Evolutionary conservation across 208 protist species (phyloP).

Genomic region (Trypanosoma cruzi): DNA sequence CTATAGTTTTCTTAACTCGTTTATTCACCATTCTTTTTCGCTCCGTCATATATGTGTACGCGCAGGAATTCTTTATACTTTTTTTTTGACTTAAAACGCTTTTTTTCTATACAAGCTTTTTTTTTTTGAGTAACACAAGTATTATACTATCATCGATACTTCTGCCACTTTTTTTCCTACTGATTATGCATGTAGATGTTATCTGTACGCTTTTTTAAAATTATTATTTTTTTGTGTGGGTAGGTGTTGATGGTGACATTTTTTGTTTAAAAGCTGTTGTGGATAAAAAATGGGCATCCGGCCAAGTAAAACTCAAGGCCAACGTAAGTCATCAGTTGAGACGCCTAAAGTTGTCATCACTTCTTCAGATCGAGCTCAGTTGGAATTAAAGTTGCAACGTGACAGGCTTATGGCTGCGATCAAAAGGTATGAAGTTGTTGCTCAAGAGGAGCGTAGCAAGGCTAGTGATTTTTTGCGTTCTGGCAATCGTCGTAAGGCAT

Average conservation of each 20-base stretch:
- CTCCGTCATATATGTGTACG: too few species aligned
- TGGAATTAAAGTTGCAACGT: conserved; percentile 86
- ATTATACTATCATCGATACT: too few species aligned
- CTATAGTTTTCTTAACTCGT: too few species aligned
- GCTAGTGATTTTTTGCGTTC: conserved; percentile 61
- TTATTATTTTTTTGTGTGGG: conserved; percentile 6
- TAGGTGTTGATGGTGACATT: background rate
- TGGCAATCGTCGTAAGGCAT: conserved; percentile 72
- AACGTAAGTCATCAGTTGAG: background rate
- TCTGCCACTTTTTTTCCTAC: too few species aligned
- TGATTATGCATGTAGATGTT: too few species aligned
- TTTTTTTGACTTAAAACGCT: too few species aligned
- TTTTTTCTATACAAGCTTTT: too few species aligned
- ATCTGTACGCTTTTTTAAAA: too few species aligned
- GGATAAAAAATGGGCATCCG: conserved; percentile 12
- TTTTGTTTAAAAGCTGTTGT: background rate
- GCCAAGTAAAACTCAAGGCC: conserved; percentile 2
- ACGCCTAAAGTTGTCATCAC: conserved; percentile 41
- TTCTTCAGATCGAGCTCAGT: conserved; percentile 57
- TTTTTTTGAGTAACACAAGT: too few species aligned
- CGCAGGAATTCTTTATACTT: too few species aligned
- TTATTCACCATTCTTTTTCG: too few species aligned
- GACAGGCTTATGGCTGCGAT: conserved; percentile 73
- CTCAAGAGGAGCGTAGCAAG: conserved; percentile 50
- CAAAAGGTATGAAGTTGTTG: conserved; percentile 66